Evolutionary conservation across 306 rosid species (phyloP).

Genomic region (Quillaja saponaria): DNA sequence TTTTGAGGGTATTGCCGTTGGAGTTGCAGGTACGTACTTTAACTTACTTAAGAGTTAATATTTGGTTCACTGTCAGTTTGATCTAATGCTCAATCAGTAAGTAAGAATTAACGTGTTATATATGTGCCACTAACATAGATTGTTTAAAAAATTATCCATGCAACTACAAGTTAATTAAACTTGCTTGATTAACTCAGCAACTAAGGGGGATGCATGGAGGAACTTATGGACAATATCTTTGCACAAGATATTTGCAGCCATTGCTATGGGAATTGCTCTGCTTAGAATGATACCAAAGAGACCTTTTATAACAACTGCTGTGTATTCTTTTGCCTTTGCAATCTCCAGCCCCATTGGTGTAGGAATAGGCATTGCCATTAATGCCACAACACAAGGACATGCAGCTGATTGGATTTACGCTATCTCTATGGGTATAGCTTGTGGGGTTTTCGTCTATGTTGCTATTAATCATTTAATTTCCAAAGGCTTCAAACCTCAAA

Average conservation of each 20-base stretch:
- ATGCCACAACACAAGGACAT: constrained; percentile 63
- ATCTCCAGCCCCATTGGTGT: constrained; percentile 74
- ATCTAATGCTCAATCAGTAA: background rate
- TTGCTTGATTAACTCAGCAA: constrained; percentile 35
- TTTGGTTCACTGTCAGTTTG: no score
- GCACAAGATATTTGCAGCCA: constrained; percentile 84
- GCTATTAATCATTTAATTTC: constrained; percentile 77
- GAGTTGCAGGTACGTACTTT: constrained; percentile 56
- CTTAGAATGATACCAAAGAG: constrained; percentile 72
- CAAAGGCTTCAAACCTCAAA: constrained; percentile 60
- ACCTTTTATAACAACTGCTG: constrained; percentile 47
- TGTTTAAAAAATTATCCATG: no score
- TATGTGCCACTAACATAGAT: no score
- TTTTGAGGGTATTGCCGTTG: constrained; percentile 82
- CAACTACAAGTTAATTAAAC: no score
- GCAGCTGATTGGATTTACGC: constrained; percentile 73
- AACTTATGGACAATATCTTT: constrained; percentile 75
- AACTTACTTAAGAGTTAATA: no score
- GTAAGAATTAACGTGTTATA: no score
- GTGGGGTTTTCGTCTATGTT: constrained; percentile 75
- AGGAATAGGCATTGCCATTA: constrained; percentile 76
- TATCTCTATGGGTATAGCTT: constrained; percentile 77
- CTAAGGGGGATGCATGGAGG: constrained; percentile 72
- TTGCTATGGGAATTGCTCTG: constrained; percentile 78
- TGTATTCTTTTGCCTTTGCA: constrained; percentile 65